phyloP scores from a whole-genome alignment of 495 filamentous ascomycete species.

The Talaromyces trachyspermus region DNA sequence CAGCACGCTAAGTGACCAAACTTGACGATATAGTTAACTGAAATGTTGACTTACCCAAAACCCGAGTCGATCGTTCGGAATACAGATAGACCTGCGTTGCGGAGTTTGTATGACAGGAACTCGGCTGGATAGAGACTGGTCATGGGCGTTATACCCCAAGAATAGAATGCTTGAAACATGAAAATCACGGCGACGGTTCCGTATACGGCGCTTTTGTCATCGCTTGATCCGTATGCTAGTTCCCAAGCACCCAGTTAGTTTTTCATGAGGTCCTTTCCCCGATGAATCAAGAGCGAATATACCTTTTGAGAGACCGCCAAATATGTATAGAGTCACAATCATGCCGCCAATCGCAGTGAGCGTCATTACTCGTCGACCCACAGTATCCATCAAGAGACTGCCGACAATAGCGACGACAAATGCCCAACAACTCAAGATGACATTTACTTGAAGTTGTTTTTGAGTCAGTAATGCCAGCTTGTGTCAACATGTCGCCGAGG shows the following conservation, averaged over 20 bases:
- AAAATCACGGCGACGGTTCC: constrained; percentile 58
- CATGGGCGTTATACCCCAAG: constrained; percentile 57
- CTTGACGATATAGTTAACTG: too few species aligned
- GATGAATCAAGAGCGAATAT: constrained; percentile 21
- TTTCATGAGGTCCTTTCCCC: not conserved
- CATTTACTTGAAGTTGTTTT: constrained; percentile 53
- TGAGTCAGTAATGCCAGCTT: constrained; percentile 19
- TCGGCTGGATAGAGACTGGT: constrained; percentile 65
- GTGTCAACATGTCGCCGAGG: not conserved
- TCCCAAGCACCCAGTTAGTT: too few species aligned
- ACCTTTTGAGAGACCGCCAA: constrained; percentile 44
- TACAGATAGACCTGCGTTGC: constrained; percentile 56
- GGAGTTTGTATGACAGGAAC: constrained; percentile 48
- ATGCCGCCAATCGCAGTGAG: not conserved
- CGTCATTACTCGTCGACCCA: not conserved
- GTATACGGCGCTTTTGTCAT: constrained; percentile 32
- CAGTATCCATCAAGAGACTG: constrained; percentile 1
- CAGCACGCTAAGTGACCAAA: too few species aligned
- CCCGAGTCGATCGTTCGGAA: not conserved
- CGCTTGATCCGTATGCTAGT: constrained; percentile 8
- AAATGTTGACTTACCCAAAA: not conserved
- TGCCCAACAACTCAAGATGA: constrained; percentile 54
- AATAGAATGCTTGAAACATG: constrained; percentile 57
- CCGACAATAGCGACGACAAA: constrained; percentile 59
- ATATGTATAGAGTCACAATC: constrained; percentile 43